Percentiles rank a stretch among this genome's conserved stretches.
Evolutionary conservation across 805 yeast genomes (phyloP).

Genomic region (Yamadazyma paraphyllophila): DNA sequence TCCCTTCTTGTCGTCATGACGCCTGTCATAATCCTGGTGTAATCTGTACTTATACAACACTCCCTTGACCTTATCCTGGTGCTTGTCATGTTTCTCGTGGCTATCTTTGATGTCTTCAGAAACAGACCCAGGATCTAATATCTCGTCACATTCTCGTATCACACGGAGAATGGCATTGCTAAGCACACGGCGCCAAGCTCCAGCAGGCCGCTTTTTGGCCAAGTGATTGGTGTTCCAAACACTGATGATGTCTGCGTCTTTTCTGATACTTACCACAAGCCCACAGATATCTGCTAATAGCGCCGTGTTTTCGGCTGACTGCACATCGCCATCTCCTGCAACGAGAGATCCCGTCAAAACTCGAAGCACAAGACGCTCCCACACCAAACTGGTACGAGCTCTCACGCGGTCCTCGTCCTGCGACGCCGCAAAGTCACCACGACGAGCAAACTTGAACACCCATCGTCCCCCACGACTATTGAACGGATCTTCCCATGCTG

Average conservation of each 20-base stretch:
- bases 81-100: neutral
- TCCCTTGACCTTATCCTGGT: slow-evolving; percentile 21
- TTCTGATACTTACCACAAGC: slow-evolving; percentile 55
- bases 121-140: slow-evolving; percentile 30
- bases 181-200: slow-evolving; percentile 32
- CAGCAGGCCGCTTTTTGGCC: slow-evolving; percentile 19
- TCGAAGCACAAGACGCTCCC: slow-evolving; percentile 56
- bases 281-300: slow-evolving; percentile 56
- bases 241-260: slow-evolving; percentile 57
- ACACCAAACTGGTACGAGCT: slow-evolving; percentile 41
- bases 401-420: slow-evolving; percentile 20
- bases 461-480: slow-evolving; percentile 63
- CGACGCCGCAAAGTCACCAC: slow-evolving; percentile 17
- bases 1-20: neutral
- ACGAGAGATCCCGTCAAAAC: slow-evolving; percentile 51
- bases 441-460: slow-evolving; percentile 51
- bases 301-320: slow-evolving; percentile 27
- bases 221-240: slow-evolving; percentile 57
- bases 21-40: slow-evolving; percentile 35
- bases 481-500: slow-evolving; percentile 67
- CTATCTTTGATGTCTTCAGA: slow-evolving; percentile 17
- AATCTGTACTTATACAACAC: slow-evolving; percentile 47
- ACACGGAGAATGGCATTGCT: slow-evolving; percentile 47
- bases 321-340: slow-evolving; percentile 30
- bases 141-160: slow-evolving; percentile 47